A percentile compares a stretch with the other conserved stretches of the same genome.
phyloP scores from a whole-genome alignment of 2,329 filamentous ascomycete genomes.

The Verticillium tricorpus region DNA sequence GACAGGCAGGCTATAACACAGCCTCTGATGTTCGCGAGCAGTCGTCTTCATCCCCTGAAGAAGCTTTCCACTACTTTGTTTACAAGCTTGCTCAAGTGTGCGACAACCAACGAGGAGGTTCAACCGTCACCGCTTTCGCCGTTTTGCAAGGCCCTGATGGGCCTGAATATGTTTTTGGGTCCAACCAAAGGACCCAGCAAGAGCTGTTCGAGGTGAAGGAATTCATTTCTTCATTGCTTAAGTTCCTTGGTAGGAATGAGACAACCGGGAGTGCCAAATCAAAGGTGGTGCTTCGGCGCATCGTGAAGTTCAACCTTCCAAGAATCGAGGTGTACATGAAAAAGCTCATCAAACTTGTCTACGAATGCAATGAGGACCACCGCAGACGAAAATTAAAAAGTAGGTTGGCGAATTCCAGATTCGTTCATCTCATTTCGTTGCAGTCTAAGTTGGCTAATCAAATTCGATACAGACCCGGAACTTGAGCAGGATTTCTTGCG shows the following conservation, averaged over 20 bases:
- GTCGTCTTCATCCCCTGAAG: conserved; percentile 9
- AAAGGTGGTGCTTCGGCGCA: neutral
- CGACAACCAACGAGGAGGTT: conserved; percentile 20
- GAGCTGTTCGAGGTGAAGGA: neutral
- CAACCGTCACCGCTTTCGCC: conserved; percentile 23
- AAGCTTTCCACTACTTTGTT: conserved; percentile 22
- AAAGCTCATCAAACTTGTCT: neutral
- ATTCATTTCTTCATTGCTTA: neutral
- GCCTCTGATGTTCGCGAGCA: conserved; percentile 2
- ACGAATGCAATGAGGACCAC: neutral
- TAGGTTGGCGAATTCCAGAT: neutral
- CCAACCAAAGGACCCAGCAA: conserved; percentile 16
- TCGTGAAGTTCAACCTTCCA: conserved; percentile 4
- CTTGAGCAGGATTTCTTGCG: neutral
- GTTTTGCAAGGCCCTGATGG: conserved; percentile 20
- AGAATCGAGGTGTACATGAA: conserved; percentile 2
- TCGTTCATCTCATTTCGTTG: too few species aligned
- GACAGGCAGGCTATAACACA: neutral
- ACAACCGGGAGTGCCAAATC: neutral
- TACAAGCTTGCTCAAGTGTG: conserved; percentile 25
- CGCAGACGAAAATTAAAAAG: neutral
- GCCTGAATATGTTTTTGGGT: conserved; percentile 25
- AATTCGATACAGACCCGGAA: neutral
- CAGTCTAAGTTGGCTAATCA: neutral
- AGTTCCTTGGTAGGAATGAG: neutral